Evolutionary conservation across 2,329 filamentous ascomycete species (phyloP).

Genomic region (Fusarium oligoseptatum): DNA sequence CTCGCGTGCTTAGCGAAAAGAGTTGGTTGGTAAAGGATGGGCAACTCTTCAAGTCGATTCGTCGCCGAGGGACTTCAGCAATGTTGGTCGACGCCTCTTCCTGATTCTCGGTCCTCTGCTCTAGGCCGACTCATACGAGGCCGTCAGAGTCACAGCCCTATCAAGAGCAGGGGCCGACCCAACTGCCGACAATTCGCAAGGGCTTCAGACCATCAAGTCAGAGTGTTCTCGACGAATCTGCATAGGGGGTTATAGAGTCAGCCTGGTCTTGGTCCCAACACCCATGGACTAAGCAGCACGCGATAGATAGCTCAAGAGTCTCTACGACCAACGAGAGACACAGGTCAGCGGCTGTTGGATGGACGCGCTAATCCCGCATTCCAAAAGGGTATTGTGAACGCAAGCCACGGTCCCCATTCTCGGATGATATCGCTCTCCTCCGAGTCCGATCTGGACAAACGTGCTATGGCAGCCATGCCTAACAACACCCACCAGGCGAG

Average conservation of each 20-base stretch:
- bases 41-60: conserved; percentile 1
- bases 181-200: conserved; percentile 22
- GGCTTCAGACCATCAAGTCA: conserved; percentile 15
- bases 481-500: not conserved
- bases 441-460: conserved; percentile 34
- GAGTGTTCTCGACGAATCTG: not conserved
- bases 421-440: conserved; percentile 35
- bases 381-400: conserved; percentile 34
- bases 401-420: conserved; percentile 45
- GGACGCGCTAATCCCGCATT: conserved; percentile 50
- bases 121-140: conserved; percentile 14
- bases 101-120: conserved; percentile 8
- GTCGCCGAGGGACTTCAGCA: conserved; percentile 18
- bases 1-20: conserved; percentile 24
- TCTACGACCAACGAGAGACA: conserved; percentile 40
- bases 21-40: not conserved
- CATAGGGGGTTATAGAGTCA: conserved; percentile 14
- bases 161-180: conserved; percentile 9
- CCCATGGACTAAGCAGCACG: conserved; percentile 12
- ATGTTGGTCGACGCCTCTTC: conserved; percentile 19
- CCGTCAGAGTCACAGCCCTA: conserved; percentile 34
- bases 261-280: conserved; percentile 11
- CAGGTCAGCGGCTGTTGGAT: conserved; percentile 36
- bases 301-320: conserved; percentile 21
- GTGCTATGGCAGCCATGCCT: conserved; percentile 35